Evolutionary conservation across 2,329 filamentous ascomycete species (phyloP).

Genomic region (Conoideocrella luteorostrata): DNA sequence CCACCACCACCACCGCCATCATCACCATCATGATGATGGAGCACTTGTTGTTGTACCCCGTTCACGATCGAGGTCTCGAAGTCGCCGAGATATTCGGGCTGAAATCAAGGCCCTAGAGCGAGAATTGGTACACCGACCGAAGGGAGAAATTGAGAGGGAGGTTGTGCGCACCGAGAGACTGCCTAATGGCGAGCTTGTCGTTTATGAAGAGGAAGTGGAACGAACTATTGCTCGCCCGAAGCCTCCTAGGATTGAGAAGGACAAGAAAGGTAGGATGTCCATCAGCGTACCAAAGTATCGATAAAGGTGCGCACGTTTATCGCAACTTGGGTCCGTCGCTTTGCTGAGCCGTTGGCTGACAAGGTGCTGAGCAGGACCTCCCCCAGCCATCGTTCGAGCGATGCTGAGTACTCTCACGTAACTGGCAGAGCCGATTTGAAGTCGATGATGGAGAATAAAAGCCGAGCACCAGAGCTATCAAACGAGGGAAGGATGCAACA

Average conservation of each 20-base stretch:
- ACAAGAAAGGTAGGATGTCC: slow-evolving; percentile 93
- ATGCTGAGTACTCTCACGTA: slow-evolving; percentile 67
- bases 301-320: slow-evolving; percentile 43
- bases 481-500: not conserved
- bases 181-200: slow-evolving; percentile 54
- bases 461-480: too few species aligned
- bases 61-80: slow-evolving; percentile 35
- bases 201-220: slow-evolving; percentile 57
- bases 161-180: slow-evolving; percentile 51
- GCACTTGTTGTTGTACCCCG: slow-evolving; percentile 34
- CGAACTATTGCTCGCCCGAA: slow-evolving; percentile 46
- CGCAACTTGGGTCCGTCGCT: slow-evolving; percentile 10
- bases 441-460: too few species aligned
- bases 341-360: slow-evolving; percentile 24
- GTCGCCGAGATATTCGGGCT: slow-evolving; percentile 60
- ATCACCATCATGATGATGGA: slow-evolving; percentile 20
- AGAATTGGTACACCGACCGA: slow-evolving; percentile 29
- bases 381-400: slow-evolving; percentile 56
- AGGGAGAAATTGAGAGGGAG: slow-evolving; percentile 39
- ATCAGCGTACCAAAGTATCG: slow-evolving; percentile 71
- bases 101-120: slow-evolving; percentile 67
- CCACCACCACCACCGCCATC: slow-evolving; percentile 22
- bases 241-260: slow-evolving; percentile 70
- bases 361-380: slow-evolving; percentile 45
- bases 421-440: slow-evolving; percentile 13